Percentiles rank a stretch among this genome's conserved stretches.
Conservation (phyloP, 495 filamentous ascomycete genomes). For the Xylaria grammica region DNA sequence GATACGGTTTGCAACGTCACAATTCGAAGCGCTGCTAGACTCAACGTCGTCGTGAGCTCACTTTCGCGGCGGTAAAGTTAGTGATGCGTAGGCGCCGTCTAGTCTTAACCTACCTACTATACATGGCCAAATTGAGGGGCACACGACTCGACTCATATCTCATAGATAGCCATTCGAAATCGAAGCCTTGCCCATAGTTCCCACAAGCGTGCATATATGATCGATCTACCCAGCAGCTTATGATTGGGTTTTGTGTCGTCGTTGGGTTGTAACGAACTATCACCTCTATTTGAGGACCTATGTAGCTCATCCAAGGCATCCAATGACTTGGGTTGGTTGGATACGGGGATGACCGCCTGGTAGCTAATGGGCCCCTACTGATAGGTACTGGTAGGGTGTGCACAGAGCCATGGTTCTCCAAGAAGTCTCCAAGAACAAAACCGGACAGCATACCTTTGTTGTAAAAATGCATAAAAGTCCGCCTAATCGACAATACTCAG, state of each 20-base stretch:
- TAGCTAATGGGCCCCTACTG: no score
- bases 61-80: conserved; percentile 4
- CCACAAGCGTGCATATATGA: neutral
- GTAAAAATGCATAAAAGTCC: no score
- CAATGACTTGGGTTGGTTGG: conserved; percentile 17
- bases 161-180: neutral
- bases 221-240: conserved; percentile 7
- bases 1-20: conserved; percentile 28
- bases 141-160: no score
- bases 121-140: no score
- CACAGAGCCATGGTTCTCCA: conserved; percentile 15
- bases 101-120: no score
- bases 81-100: neutral
- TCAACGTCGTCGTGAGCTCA: conserved; percentile 18
- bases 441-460: no score
- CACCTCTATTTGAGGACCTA: no score
- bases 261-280: neutral
- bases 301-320: conserved; percentile 23
- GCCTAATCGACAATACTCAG: no score
- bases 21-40: conserved; percentile 28
- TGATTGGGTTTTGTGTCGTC: neutral
- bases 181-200: neutral
- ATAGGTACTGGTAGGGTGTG: conserved; percentile 13
- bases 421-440: neutral
- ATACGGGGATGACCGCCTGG: neutral